These are phyloP conservation scores for Phanerochaete carnosa DNA, from an alignment of 768 basidiomycete species.

Conservation along the genomic window DNA sequence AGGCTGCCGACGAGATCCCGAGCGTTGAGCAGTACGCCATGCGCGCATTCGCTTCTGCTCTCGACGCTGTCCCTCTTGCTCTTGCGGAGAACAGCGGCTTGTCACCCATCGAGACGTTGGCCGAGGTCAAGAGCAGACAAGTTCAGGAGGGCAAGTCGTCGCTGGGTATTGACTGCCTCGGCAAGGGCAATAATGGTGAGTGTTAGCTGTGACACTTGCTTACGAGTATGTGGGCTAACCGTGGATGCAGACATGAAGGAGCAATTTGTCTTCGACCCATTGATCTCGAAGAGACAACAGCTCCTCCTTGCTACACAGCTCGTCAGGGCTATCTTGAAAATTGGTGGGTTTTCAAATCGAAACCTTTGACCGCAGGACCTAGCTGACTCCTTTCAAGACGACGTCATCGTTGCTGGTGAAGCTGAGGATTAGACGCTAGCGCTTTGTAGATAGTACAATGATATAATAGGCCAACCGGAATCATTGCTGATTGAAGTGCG, in stretches of 20 bases:
- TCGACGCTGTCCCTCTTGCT: slow-evolving; percentile 94
- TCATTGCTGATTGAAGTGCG: background rate
- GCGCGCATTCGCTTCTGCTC: slow-evolving; percentile 95
- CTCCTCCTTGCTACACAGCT: slow-evolving; percentile 96
- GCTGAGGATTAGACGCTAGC: slow-evolving; percentile 52
- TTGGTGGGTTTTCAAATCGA: slow-evolving; percentile 49
- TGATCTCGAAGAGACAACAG: slow-evolving; percentile 97
- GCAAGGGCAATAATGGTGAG: slow-evolving; percentile 81
- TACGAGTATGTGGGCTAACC: background rate
- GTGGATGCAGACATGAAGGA: slow-evolving; percentile 83
- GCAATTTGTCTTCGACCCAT: slow-evolving; percentile 94
- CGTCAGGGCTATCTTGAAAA: slow-evolving; percentile 84
- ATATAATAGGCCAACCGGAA: background rate
- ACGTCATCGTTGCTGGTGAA: slow-evolving; percentile 73
- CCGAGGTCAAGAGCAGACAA: slow-evolving; percentile 92
- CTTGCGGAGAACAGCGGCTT: slow-evolving; percentile 97
- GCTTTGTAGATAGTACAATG: slow-evolving; percentile 10
- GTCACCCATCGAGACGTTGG: slow-evolving; percentile 94
- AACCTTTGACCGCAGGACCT: background rate
- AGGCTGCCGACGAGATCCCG: slow-evolving; percentile 96
- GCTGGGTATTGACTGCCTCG: slow-evolving; percentile 92
- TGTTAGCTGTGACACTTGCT: background rate
- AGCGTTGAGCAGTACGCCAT: slow-evolving; percentile 99
- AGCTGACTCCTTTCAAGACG: slow-evolving; percentile 42
- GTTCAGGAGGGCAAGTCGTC: slow-evolving; percentile 80